Base-by-base conservation (phyloP, 2,329 filamentous ascomycete genomes). In the Exophiala viscosa region DNA sequence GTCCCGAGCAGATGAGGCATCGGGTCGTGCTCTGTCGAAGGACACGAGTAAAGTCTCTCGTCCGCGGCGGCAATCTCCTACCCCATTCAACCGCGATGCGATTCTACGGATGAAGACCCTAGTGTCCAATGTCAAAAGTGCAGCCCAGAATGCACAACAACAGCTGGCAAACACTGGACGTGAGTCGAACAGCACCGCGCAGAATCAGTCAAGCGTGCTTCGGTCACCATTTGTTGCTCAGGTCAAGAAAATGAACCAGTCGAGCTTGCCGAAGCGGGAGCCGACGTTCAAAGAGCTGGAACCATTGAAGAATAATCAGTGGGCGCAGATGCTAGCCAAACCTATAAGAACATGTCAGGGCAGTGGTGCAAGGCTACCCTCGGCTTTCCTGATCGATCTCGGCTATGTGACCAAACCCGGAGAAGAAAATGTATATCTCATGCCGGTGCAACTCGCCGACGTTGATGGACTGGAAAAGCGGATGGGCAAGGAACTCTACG, bases 291-390 rank as follows among this genome's bases (percentile, higher is more conserved):
- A 52, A 42, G 52, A 56, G 35, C 38, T 51, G 36, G 50, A 48
- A 45, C 33, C 38, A n/a, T 41, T 61, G 23, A 45, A 46, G 32
- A 52, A 60, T 20, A 60, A 63, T 42, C 52, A 55, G 5, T 63
- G 57, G 57, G 60, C 60, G 14, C 48, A 51, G 36, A 60, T 60
- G n/a, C 50, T 63, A 9, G 57, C 57, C 15, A 46, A 42, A 35
- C 55, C 60, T 1, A 28, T 63, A 14, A 38, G 60, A 31, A 28
- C 46, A 11, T 60, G 58, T 39, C 45, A 52, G 32, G 55, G 47
- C 10, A 61, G 53, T 33, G 49, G 48, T 32, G 45, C 58, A n/a
- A 54, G 59, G 28, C 32, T 60, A 36, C 60, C 60, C 0, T 17
- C 15, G 11, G 50, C 51, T 11, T 38, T 63, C n/a, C 31, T 61